Conservation (phyloP, 1,284 basidiomycete species). For the Phlebopus sp. region DNA sequence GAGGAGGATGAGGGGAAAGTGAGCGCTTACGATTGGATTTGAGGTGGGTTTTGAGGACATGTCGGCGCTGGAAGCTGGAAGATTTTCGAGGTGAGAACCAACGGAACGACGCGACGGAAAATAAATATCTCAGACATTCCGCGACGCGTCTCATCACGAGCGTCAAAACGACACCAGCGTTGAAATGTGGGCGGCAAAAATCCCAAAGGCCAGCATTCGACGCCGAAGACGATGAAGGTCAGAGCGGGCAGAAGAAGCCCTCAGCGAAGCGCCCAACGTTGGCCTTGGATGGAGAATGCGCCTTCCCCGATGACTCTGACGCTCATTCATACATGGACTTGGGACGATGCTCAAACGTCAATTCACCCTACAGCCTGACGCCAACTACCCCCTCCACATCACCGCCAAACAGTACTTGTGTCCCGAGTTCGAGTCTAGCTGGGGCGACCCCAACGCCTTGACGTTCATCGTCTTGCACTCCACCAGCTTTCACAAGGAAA, state of each 20-base stretch:
- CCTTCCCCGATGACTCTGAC: background rate
- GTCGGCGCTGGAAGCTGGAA: background rate
- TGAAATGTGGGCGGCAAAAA: too few relatives aligned
- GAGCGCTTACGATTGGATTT: background rate
- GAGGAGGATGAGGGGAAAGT: background rate
- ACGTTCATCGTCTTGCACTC: constrained; percentile 59
- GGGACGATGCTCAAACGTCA: constrained; percentile 16
- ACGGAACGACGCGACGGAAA: background rate
- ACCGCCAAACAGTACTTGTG: constrained; percentile 57
- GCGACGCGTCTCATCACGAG: constrained; percentile 3
- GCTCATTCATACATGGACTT: too few relatives aligned
- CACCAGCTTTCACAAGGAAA: constrained; percentile 67
- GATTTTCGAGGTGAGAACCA: background rate
- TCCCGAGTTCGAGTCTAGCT: constrained; percentile 35
- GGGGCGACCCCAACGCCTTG: constrained; percentile 36
- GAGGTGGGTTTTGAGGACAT: background rate
- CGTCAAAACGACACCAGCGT: too few relatives aligned
- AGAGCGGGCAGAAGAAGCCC: too few relatives aligned
- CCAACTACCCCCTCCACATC: constrained; percentile 45
- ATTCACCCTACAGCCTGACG: constrained; percentile 25
- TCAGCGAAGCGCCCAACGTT: background rate
- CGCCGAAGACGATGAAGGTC: too few relatives aligned
- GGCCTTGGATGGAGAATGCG: background rate
- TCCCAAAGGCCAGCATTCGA: too few relatives aligned
- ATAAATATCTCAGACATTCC: background rate